Evolutionary conservation across 106 monocot species (phyloP).

Genomic region (Gastrodia elata): DNA sequence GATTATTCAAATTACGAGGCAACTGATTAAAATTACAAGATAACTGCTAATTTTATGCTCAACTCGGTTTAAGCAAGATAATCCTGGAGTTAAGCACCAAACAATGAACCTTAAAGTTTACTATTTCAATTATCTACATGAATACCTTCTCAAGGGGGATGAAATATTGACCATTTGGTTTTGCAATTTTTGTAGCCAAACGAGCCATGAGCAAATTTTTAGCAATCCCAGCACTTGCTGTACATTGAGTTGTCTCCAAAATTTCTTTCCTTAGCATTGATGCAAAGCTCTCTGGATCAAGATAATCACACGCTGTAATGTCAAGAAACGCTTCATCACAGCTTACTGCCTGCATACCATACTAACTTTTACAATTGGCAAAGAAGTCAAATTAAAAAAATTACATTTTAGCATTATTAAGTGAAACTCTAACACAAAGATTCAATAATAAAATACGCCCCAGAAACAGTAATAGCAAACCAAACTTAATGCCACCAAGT

Average conservation of each 20-base stretch:
- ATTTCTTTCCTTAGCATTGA: conserved; percentile 70
- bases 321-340: conserved; percentile 98
- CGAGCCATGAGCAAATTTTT: conserved; percentile 76
- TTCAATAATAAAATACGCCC: too few species aligned
- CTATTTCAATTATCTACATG: background rate
- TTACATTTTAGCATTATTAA: too few species aligned
- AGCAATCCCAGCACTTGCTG: conserved; percentile 92
- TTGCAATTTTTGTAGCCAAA: conserved; percentile 82
- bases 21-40: too few species aligned
- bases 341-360: conserved; percentile 66
- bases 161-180: conserved; percentile 88
- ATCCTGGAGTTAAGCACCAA: too few species aligned
- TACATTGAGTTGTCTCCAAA: conserved; percentile 58
- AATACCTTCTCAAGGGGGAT: conserved; percentile 57
- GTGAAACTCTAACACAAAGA: too few species aligned
- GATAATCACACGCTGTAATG: conserved; percentile 28
- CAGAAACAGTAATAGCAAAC: too few species aligned
- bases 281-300: conserved; percentile 63
- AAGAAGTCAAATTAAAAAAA: conserved; percentile 10
- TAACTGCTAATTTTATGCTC: too few species aligned
- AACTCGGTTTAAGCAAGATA: too few species aligned
- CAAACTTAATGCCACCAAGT: too few species aligned
- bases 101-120: too few species aligned
- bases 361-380: background rate
- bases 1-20: too few species aligned